Evolutionary conservation across 2,329 filamentous ascomycete genomes (phyloP).

Genomic region (Aspergillus terreus): DNA sequence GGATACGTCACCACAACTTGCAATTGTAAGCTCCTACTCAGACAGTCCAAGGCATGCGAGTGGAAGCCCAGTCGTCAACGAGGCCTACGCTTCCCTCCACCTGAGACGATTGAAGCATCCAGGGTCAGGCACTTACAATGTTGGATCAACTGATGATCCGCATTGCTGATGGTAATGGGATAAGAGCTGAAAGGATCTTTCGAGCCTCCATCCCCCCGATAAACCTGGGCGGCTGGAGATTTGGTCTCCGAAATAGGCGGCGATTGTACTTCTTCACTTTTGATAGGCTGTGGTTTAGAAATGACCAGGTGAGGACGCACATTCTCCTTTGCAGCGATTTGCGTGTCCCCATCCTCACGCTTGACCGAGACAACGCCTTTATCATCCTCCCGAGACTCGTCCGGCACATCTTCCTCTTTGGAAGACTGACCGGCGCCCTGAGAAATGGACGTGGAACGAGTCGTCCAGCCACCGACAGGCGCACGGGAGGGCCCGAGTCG

Average conservation of each 20-base stretch:
- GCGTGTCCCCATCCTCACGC: slow-evolving; percentile 5
- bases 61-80: background rate
- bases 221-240: slow-evolving; percentile 6
- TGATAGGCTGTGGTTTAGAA: slow-evolving; percentile 11
- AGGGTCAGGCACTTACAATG: slow-evolving; percentile 24
- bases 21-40: slow-evolving; percentile 16
- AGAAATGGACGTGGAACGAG: slow-evolving; percentile 8
- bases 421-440: slow-evolving; percentile 6
- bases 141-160: slow-evolving; percentile 28
- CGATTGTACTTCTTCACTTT: slow-evolving; percentile 11
- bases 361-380: slow-evolving; percentile 5
- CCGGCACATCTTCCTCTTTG: slow-evolving; percentile 9
- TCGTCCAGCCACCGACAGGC: slow-evolving; percentile 22
- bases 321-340: slow-evolving; percentile 3
- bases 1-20: slow-evolving; percentile 30
- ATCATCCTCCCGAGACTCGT: slow-evolving; percentile 3
- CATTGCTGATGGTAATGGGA: slow-evolving; percentile 21
- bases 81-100: background rate
- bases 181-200: slow-evolving; percentile 27
- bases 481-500: slow-evolving; percentile 27
- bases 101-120: background rate
- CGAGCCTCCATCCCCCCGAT: slow-evolving; percentile 14
- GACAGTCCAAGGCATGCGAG: background rate
- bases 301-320: slow-evolving; percentile 4
- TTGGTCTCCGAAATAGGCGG: slow-evolving; percentile 3